These are phyloP conservation scores for Quercus gilva DNA, from an alignment of 306 rosid genomes.

Conservation along the genomic window DNA sequence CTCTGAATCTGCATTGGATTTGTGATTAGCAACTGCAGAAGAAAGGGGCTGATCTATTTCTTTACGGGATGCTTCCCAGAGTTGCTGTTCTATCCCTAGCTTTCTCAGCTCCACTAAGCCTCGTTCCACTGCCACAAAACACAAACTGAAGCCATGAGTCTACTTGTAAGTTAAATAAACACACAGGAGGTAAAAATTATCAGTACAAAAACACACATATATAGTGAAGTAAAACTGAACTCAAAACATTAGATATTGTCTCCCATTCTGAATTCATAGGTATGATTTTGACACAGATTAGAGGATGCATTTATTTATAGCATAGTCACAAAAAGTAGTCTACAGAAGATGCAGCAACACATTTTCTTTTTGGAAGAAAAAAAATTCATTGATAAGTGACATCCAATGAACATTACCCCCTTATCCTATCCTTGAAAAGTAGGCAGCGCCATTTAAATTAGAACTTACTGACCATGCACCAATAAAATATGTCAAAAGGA, in stretches of 20 bases:
- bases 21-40: slow-evolving; percentile 45
- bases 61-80: slow-evolving; percentile 97
- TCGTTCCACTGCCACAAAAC: slow-evolving; percentile 71
- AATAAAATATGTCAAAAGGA: background rate
- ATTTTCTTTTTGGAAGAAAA: too few species aligned
- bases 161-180: slow-evolving; percentile 16
- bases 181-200: background rate
- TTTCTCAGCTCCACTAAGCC: slow-evolving; percentile 86
- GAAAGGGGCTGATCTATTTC: slow-evolving; percentile 66
- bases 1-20: slow-evolving; percentile 53
- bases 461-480: background rate
- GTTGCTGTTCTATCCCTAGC: slow-evolving; percentile 88
- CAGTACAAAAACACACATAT: background rate
- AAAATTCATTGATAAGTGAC: too few species aligned
- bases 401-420: too few species aligned
- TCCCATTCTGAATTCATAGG: background rate
- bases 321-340: background rate
- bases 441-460: too few species aligned
- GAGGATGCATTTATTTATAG: background rate
- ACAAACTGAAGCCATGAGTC: background rate
- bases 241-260: background rate
- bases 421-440: too few species aligned
- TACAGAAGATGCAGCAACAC: background rate
- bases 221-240: background rate
- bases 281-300: background rate